Evolutionary conservation across 2,329 filamentous ascomycete genomes (phyloP), one percentile per base, ranked within the genome.

Genomic region (Gnomoniopsis smithogilvyi): DNA sequence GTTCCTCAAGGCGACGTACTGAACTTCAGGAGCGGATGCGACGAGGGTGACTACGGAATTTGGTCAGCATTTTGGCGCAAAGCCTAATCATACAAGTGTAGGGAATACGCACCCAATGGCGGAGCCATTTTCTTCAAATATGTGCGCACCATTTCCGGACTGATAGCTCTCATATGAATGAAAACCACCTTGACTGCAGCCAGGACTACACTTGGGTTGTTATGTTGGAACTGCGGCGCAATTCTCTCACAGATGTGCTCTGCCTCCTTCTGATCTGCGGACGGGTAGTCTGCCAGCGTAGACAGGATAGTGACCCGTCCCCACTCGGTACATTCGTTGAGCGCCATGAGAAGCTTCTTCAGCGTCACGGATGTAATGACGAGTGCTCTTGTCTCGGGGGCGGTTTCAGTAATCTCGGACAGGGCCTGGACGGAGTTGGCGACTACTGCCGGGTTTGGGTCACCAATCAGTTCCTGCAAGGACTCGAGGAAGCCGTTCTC

Each of bases 81-180:
- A 54, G 26, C 15, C 24, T 26, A 19, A 21, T n/a, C 14, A 30
- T 30, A 8, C 22, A 17, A 48, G 26, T 30, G 19, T 8, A 15
- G n/a, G 24, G n/a, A 7, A 26, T 33, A 71, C 82, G 64, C 80
- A 94, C 91, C 91, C 64, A 98, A 77, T 10, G 95, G 95, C 63
- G 95, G 95, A 1, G 95, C 94, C 95, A 99, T 99, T 79, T 99
- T 99, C 80, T 96, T 96, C 53, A 96, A 80, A 72, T 98, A 98
- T 63, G 90, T 91, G 67, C 88, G 86, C 63, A 89, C 88, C 48
- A 92, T 77, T 60, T 97, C 92, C 1, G 86, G 80, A 66, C 86
- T 91, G 67, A 97, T 82, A 61, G 88, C 79, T 73, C 86, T 90
- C 93, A 98, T 98, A 73, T 99, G 95, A 63, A 96, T 85, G 71